Evolutionary conservation across 257 asterid species (phyloP), one percentile per base, ranked within the genome.

Genomic region (Agastache rugosa): DNA sequence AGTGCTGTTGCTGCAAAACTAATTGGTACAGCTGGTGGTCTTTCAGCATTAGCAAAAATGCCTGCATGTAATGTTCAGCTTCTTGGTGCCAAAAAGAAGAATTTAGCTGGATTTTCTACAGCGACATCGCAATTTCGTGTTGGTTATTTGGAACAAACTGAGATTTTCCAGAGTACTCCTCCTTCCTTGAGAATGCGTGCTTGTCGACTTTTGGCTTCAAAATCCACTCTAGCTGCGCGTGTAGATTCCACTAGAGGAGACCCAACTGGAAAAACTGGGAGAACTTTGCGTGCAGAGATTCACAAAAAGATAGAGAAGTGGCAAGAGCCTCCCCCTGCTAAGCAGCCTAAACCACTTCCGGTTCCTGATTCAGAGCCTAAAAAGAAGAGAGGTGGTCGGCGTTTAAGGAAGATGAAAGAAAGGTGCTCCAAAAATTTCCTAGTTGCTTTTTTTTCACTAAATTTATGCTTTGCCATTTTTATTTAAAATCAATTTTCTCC

Each of bases 281-380:
- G 97, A 83, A 72, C 79, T 64, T 80, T 92, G 15, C 85, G 96
- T 34, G 92, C 86, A 16, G 97, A 86, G 76, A 85, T 94, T 73
- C 90, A 81, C 34, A 92, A 92, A 68, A 94, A 94, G 90, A 94
- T 94, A 62, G 99, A 90, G 86, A 94, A 94, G 77, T 94, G 99
- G 97, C 99, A 94, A 73, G 99, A 94, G 83, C 97, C 97, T 23
- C 99, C 98, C 72, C 99, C 99, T 63, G 99, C 98, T 25, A 92
- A 92, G 85, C 97, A 89, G 82, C 97, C 99, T 27, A 94, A 87
- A 81, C 99, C 99, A 51, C 99, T 94, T 65, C 97, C 99, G 0
- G 99, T 92, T 77, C 99, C 97, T 76, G 99, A 94, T 80, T 94
- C 99, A 2, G 99, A 94, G 86, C 99, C 99, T 39, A 94, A 89